These are phyloP conservation scores for Inga leiocalycina DNA, from an alignment of 306 rosid species.

Conservation along the genomic window DNA sequence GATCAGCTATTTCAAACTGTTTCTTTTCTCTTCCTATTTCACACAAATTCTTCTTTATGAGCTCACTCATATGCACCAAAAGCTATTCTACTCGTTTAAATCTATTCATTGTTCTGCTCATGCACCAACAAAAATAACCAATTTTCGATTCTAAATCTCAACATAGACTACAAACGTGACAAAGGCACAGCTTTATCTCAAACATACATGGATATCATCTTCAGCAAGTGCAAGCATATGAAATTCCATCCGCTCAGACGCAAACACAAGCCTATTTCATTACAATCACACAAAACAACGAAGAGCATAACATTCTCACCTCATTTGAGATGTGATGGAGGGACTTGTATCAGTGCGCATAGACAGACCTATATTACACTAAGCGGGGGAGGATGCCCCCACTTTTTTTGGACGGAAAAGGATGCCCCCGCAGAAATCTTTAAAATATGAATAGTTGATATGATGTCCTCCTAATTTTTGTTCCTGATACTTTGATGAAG, in stretches of 20 bases:
- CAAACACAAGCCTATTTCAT: too few species aligned
- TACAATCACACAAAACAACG: too few species aligned
- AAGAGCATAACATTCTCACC: too few species aligned
- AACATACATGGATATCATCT: background rate
- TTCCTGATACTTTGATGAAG: too few species aligned
- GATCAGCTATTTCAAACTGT: background rate
- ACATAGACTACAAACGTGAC: background rate
- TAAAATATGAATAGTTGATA: too few species aligned
- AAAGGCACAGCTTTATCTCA: background rate
- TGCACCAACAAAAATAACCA: background rate
- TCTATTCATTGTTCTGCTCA: background rate
- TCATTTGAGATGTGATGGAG: too few species aligned
- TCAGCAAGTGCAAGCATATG: background rate
- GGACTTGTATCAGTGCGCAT: too few species aligned
- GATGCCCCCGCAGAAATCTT: too few species aligned
- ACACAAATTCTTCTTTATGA: background rate
- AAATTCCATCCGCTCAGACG: background rate
- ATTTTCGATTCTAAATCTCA: background rate
- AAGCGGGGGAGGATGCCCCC: too few species aligned
- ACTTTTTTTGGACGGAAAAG: too few species aligned
- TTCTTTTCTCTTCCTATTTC: background rate
- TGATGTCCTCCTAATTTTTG: too few species aligned
- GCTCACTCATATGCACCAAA: background rate
- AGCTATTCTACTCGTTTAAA: background rate
- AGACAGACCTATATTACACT: too few species aligned